Conservation (phyloP, 768 basidiomycete genomes). For the Cubamyces lactineus region DNA sequence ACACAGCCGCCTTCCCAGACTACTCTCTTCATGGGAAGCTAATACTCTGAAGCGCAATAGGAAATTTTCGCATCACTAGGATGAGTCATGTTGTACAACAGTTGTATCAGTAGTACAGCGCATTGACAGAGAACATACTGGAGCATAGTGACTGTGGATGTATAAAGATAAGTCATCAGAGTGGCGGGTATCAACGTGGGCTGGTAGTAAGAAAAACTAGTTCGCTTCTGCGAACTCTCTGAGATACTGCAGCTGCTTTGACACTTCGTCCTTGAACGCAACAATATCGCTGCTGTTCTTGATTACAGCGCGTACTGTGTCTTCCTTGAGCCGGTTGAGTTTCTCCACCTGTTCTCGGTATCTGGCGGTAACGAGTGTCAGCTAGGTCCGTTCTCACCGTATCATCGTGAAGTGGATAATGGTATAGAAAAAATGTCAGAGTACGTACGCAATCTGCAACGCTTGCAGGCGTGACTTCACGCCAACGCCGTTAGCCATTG, state of each 20-base stretch:
- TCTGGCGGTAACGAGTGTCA: constrained; percentile 40
- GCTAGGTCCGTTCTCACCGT: background rate
- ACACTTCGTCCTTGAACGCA: constrained; percentile 79
- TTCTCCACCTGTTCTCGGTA: constrained; percentile 82
- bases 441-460: constrained; percentile 71
- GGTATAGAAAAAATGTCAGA: background rate
- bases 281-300: constrained; percentile 86
- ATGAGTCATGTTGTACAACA: constrained; percentile 10
- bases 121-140: background rate
- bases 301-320: constrained; percentile 78
- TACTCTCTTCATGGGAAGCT: background rate
- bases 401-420: background rate
- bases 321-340: constrained; percentile 72
- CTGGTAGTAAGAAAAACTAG: constrained; percentile 21
- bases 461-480: constrained; percentile 79
- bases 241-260: constrained; percentile 67
- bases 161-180: constrained; percentile 9
- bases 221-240: constrained; percentile 67
- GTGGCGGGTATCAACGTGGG: constrained; percentile 1
- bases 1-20: background rate
- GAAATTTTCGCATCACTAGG: background rate
- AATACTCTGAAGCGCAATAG: background rate
- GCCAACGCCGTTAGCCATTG: constrained; percentile 79
- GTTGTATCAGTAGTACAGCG: background rate
- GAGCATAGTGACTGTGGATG: background rate